Evolutionary conservation across 371 early-diverging fungal species (phyloP), one percentile per base, ranked within the genome.

Genomic region (Mortierella sp.): DNA sequence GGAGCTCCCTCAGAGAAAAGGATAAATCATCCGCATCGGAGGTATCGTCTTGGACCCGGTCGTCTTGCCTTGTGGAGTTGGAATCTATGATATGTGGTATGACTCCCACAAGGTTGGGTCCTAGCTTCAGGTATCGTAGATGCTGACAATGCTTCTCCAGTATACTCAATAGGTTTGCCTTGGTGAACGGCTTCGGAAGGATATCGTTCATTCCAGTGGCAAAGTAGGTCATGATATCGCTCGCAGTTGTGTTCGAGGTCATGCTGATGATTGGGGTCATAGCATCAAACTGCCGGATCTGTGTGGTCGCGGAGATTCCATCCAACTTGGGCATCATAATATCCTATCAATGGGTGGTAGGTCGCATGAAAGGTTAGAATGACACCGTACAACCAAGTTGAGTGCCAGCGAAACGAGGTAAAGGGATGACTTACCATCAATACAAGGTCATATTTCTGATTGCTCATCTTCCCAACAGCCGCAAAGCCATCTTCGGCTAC

Each of bases 191-290:
- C 54, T 94, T 94, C 24, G 91, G 86, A 19, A 94, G 67, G 26
- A 93, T 84, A 63, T 93, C 95, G 53, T 89, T 90, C 93, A 94
- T 94, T 7, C 94, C 94, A 58, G 86, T 88, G 7, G 86, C 86
- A 57, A 88, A 82, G 63, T 93, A 94, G 45, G 84, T 86, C 71
- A 86, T 80, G 52, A 89, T 85, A 54, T 93, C 93, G 56, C 68
- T 80, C 31, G 86, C 87, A 6, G 91, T 84, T 9, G 86, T 87
- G 61, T 89, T 89, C 8, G 87, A 86, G n/a, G 94, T 94, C 92
- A 94, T 90, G 10, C 89, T 87, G 43, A 94, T 89, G 46, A 94
- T 91, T 0, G 94, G 92, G 6, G 92, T 91, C 42, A 79, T 59
- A 26, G 83, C 74, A 68, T 93, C 92, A 67, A 90, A 90, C 72